phyloP scores from a whole-genome alignment of 345 rosid genomes.

The Hibiscus syriacus region DNA sequence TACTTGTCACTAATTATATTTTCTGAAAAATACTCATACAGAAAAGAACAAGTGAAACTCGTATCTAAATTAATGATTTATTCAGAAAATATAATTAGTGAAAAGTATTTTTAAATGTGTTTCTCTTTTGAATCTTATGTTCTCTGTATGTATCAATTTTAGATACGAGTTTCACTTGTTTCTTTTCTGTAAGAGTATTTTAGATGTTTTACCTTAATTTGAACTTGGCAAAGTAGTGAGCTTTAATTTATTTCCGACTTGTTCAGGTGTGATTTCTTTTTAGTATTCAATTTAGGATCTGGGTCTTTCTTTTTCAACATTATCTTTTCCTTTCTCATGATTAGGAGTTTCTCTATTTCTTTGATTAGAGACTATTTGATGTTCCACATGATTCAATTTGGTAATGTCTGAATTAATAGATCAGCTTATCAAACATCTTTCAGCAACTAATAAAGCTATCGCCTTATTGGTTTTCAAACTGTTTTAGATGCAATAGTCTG shows the following conservation, averaged over 20 bases:
- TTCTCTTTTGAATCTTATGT: not conserved
- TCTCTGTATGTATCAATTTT: slow-evolving; percentile 6
- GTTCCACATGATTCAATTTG: not conserved
- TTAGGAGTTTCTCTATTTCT: not conserved
- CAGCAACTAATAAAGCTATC: not conserved
- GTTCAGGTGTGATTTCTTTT: not conserved
- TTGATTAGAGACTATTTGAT: not conserved
- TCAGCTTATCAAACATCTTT: not conserved
- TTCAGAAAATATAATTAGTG: too few species aligned
- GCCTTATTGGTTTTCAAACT: not conserved
- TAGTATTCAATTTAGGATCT: not conserved
- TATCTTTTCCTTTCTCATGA: not conserved
- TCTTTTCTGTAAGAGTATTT: not conserved
- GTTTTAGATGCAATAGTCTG: not conserved
- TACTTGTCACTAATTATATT: too few species aligned
- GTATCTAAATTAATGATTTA: too few species aligned
- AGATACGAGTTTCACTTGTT: slow-evolving; percentile 4
- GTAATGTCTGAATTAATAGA: not conserved
- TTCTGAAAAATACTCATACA: too few species aligned
- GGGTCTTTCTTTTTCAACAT: not conserved
- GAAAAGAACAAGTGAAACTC: too few species aligned
- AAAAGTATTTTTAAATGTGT: not conserved
- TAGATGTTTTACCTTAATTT: not conserved
- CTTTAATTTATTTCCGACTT: not conserved
- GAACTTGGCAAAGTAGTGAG: not conserved